Evolutionary conservation across 345 rosid genomes (phyloP).

Genomic region (Hevea brasiliensis): DNA sequence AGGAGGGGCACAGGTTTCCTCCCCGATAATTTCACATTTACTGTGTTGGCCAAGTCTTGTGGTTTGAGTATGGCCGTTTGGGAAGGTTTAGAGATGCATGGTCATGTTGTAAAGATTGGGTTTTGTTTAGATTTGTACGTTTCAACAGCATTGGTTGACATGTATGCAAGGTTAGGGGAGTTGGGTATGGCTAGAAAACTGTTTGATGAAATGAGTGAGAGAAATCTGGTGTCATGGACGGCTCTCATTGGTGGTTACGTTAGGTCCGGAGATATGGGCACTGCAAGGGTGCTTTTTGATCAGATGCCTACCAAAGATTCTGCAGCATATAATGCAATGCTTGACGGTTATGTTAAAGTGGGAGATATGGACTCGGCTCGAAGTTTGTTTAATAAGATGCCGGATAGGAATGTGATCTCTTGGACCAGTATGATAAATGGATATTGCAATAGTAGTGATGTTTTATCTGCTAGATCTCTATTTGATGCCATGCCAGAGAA

Average conservation of each 20-base stretch:
- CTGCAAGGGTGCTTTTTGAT: conserved; percentile 50
- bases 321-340: conserved; percentile 56
- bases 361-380: conserved; percentile 61
- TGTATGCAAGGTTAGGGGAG: conserved; percentile 62
- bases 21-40: conserved; percentile 64
- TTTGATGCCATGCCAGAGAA: conserved; percentile 73
- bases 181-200: conserved; percentile 43
- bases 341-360: conserved; percentile 64
- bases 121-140: conserved; percentile 57
- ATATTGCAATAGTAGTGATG: conserved; percentile 51
- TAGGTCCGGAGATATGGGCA: conserved; percentile 46
- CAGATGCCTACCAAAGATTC: conserved; percentile 57
- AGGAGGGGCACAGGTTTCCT: conserved; percentile 42
- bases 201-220: conserved; percentile 66
- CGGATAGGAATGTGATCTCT: conserved; percentile 53
- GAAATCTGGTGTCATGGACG: conserved; percentile 74
- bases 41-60: conserved; percentile 54
- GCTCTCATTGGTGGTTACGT: conserved; percentile 62
- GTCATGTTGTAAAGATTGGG: conserved; percentile 52
- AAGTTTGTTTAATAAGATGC: conserved; percentile 59
- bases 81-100: conserved; percentile 60
- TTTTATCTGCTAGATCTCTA: conserved; percentile 48
- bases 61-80: conserved; percentile 33
- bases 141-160: conserved; percentile 63
- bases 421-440: conserved; percentile 80